Evolutionary conservation across 2,329 filamentous ascomycete species (phyloP).

Genomic region (Ophiostoma quercus): DNA sequence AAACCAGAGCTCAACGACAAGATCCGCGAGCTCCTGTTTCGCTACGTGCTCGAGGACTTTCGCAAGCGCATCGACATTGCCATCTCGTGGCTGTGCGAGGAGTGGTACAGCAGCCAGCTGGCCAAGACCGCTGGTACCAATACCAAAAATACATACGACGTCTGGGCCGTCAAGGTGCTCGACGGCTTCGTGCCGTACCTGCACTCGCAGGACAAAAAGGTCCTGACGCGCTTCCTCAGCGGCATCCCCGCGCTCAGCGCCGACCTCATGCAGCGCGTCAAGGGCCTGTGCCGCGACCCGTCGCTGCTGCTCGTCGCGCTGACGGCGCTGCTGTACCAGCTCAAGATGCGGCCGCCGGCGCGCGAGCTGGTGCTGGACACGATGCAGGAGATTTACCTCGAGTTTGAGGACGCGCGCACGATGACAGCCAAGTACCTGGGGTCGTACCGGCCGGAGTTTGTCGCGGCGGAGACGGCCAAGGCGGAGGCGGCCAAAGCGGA

Average conservation of each 20-base stretch:
- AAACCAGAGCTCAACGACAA: conserved; percentile 53
- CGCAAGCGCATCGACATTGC: conserved; percentile 82
- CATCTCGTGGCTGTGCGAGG: conserved; percentile 90
- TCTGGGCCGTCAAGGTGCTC: conserved; percentile 73
- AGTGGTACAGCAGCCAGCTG: conserved; percentile 71
- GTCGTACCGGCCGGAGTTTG: conserved; percentile 55
- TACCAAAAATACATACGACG: conserved; percentile 64
- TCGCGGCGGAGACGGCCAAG: conserved; percentile 26
- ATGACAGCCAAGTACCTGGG: conserved; percentile 58
- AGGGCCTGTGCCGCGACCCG: conserved; percentile 60
- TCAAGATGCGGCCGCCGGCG: conserved; percentile 62
- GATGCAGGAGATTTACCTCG: conserved; percentile 61
- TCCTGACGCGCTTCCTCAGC: conserved; percentile 83
- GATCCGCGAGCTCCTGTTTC: conserved; percentile 75
- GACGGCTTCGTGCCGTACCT: conserved; percentile 87
- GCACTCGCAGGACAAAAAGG: conserved; percentile 75
- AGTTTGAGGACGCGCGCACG: conserved; percentile 59
- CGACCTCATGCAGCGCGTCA: conserved; percentile 67
- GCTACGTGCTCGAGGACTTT: conserved; percentile 88
- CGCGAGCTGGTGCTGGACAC: conserved; percentile 59
- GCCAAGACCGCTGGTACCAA: conserved; percentile 34
- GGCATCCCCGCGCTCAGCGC: conserved; percentile 78
- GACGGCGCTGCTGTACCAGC: conserved; percentile 60
- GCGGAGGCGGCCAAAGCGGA: neutral
- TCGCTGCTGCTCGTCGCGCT: conserved; percentile 58